A percentile compares a stretch with the other conserved stretches of the same genome.
Evolutionary conservation across 345 rosid genomes (phyloP).

Genomic region (Populus davidiana): DNA sequence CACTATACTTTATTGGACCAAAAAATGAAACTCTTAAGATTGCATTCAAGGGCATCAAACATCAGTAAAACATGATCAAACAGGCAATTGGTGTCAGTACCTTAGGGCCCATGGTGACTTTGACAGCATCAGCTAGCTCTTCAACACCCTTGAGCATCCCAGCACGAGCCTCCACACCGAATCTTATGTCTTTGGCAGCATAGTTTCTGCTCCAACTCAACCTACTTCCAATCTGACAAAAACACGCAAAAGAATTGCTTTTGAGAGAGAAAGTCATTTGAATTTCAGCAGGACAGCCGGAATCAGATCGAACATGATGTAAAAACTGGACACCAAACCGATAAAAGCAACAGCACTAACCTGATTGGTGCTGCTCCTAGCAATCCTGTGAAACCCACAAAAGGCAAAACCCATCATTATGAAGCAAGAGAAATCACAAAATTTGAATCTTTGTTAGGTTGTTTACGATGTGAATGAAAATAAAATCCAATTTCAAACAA

Average conservation of each 20-base stretch:
- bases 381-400: conserved; percentile 40
- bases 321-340: neutral
- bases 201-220: conserved; percentile 72
- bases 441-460: neutral
- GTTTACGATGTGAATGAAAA: neutral
- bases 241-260: neutral
- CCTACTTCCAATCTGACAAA: conserved; percentile 61
- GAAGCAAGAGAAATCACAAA: neutral
- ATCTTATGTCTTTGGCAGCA: conserved; percentile 85
- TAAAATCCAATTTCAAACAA: neutral
- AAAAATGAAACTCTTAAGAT: neutral
- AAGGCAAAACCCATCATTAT: neutral
- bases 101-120: conserved; percentile 99
- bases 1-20: neutral
- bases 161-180: conserved; percentile 88
- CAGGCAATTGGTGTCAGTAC: conserved; percentile 25
- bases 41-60: neutral
- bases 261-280: neutral
- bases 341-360: conserved; percentile 27
- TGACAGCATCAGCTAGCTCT: conserved; percentile 92
- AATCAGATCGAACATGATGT: neutral
- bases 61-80: neutral
- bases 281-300: neutral
- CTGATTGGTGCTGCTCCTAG: conserved; percentile 53
- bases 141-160: conserved; percentile 91